Conservation (phyloP, 23 red algal species). For the Gracilaria caudata region DNA sequence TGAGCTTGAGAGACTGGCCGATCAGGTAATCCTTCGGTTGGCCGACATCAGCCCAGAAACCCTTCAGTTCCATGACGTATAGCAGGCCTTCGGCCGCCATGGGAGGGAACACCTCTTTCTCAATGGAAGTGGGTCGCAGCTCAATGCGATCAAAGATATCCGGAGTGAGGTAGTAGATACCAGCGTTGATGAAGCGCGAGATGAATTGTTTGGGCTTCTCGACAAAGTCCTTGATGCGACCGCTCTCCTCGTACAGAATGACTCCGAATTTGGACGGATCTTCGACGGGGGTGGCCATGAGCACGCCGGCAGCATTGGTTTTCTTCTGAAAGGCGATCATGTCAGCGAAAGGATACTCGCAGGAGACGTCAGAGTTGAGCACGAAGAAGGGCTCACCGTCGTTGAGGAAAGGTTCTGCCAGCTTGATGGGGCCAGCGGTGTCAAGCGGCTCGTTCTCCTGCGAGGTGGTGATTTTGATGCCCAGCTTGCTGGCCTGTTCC, state of each 20-base stretch:
- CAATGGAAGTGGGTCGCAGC: constrained; percentile 91
- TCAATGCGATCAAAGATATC: constrained; percentile 83
- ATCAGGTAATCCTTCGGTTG: constrained; percentile 93
- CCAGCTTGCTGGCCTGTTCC: constrained; percentile 77
- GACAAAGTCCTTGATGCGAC: constrained; percentile 91
- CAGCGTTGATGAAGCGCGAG: constrained; percentile 92
- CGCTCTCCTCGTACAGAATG: constrained; percentile 89
- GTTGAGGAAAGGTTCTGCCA: constrained; percentile 90
- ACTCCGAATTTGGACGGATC: constrained; percentile 97
- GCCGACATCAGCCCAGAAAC: constrained; percentile 98
- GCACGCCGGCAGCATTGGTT: constrained; percentile 77
- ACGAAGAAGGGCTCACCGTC: constrained; percentile 99
- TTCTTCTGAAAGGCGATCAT: constrained; percentile 93
- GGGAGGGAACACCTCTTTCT: constrained; percentile 95
- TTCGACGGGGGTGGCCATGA: constrained; percentile 91
- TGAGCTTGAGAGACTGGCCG: constrained; percentile 76
- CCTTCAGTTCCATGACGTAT: constrained; percentile 89
- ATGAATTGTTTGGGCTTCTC: constrained; percentile 94
- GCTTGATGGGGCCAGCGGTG: constrained; percentile 98
- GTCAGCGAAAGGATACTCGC: constrained; percentile 85
- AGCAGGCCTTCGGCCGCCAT: constrained; percentile 88
- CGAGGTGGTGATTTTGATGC: constrained; percentile 98
- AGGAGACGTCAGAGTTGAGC: constrained; percentile 96
- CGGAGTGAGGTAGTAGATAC: constrained; percentile 93
- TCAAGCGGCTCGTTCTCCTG: constrained; percentile 93